A percentile compares a stretch with the other conserved stretches of the same genome.
phyloP scores from a whole-genome alignment of 179 eudicot genomes.

The Camellia oleifera region DNA sequence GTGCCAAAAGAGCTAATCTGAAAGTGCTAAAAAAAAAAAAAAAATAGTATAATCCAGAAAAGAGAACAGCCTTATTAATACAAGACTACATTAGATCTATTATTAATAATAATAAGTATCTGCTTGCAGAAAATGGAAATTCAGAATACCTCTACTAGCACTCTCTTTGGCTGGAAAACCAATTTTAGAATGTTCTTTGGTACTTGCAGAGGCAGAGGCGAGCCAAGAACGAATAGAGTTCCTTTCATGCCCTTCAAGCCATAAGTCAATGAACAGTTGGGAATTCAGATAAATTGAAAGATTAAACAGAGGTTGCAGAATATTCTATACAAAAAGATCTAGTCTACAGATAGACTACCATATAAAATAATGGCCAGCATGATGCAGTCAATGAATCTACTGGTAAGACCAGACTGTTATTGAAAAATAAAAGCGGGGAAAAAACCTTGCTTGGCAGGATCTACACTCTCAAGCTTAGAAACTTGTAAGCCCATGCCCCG shows the following conservation, averaged over 20 bases:
- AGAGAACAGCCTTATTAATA: background rate
- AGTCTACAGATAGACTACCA: background rate
- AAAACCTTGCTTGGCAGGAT: constrained; percentile 58
- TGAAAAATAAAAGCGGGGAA: background rate
- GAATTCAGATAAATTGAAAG: constrained; percentile 9
- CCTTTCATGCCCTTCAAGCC: constrained; percentile 50
- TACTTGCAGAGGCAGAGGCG: constrained; percentile 43
- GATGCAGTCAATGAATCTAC: background rate
- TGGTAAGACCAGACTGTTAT: background rate
- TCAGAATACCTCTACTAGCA: constrained; percentile 40
- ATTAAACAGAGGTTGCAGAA: constrained; percentile 7
- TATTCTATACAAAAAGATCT: background rate
- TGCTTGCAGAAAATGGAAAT: background rate
- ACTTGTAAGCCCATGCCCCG: constrained; percentile 97
- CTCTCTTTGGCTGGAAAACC: constrained; percentile 25
- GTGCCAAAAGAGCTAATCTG: background rate
- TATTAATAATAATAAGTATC: background rate
- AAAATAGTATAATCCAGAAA: background rate
- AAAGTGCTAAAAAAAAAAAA: too few relatives aligned
- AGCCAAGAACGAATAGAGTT: constrained; percentile 76
- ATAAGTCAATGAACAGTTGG: background rate
- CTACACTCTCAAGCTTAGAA: constrained; percentile 72
- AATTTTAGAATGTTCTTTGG: constrained; percentile 23
- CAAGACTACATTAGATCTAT: background rate
- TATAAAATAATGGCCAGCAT: constrained; percentile 8